phyloP scores from a whole-genome alignment of 1,284 basidiomycete species.

The Papiliotrema laurentii region DNA sequence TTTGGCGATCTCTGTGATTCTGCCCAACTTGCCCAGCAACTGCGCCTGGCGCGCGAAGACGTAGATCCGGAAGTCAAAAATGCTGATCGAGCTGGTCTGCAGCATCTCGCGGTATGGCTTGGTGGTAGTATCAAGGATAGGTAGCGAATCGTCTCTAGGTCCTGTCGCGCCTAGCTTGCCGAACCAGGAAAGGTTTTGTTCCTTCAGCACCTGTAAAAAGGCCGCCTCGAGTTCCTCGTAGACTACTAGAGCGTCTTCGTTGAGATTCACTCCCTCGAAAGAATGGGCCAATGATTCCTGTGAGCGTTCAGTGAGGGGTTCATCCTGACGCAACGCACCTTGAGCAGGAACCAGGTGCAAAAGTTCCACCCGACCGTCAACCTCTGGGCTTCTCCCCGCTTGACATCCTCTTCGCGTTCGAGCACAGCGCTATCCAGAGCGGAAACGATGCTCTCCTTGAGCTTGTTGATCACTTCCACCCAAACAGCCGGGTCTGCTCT shows the following conservation, averaged over 20 bases:
- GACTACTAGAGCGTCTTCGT: slow-evolving; percentile 81
- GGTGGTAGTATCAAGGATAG: slow-evolving; percentile 70
- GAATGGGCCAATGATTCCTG: slow-evolving; percentile 92
- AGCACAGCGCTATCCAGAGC: slow-evolving; percentile 76
- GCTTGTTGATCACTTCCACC: slow-evolving; percentile 80
- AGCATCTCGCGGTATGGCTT: slow-evolving; percentile 89
- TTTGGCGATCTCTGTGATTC: slow-evolving; percentile 76
- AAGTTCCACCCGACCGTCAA: slow-evolving; percentile 95
- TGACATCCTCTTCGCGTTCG: slow-evolving; percentile 81
- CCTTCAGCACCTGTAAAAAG: slow-evolving; percentile 67
- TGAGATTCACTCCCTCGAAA: slow-evolving; percentile 82
- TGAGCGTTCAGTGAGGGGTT: background rate
- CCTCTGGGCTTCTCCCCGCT: slow-evolving; percentile 75
- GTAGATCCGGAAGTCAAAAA: slow-evolving; percentile 92
- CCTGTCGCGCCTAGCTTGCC: slow-evolving; percentile 62
- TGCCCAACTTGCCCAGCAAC: slow-evolving; percentile 71
- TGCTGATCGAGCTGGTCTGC: slow-evolving; percentile 80
- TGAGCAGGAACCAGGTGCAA: slow-evolving; percentile 89
- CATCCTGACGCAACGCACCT: slow-evolving; percentile 54
- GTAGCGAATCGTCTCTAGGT: slow-evolving; percentile 68
- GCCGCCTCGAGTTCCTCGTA: slow-evolving; percentile 88
- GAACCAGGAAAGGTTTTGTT: slow-evolving; percentile 86
- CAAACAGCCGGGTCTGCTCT: slow-evolving; percentile 67
- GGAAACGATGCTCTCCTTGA: slow-evolving; percentile 79
- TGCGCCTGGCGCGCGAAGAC: slow-evolving; percentile 80